phyloP scores from a whole-genome alignment of 208 protist genomes.

The Angomonas ambiguus region DNA sequence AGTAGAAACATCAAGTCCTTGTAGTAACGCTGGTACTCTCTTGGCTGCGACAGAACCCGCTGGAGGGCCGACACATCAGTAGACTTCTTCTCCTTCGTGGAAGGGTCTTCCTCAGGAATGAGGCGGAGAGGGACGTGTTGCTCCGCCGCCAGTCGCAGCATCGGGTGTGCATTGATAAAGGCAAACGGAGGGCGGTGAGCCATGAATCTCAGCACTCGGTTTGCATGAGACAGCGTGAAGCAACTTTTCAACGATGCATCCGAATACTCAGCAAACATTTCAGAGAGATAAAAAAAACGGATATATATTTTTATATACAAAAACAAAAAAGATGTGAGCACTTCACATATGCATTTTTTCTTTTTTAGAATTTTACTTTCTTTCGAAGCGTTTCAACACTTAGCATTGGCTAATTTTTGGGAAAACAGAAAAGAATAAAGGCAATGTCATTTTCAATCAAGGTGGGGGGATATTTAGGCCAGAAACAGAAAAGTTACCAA shows the following conservation, averaged over 20 bases:
- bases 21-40: not conserved
- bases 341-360: not conserved
- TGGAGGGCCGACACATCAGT: not conserved
- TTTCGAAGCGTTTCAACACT: too few relatives aligned
- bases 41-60: too few relatives aligned
- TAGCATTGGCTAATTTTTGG: not conserved
- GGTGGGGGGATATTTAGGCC: not conserved
- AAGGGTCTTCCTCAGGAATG: not conserved
- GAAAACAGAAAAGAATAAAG: conserved; percentile 9
- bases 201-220: not conserved
- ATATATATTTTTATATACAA: too few relatives aligned
- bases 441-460: not conserved
- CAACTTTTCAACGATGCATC: not conserved
- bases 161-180: not conserved
- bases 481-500: not conserved
- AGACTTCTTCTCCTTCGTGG: not conserved
- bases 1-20: not conserved
- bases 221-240: not conserved
- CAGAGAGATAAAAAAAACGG: too few relatives aligned
- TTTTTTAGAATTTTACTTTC: not conserved
- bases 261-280: too few relatives aligned
- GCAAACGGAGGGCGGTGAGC: not conserved
- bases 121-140: not conserved
- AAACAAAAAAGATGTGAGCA: too few relatives aligned
- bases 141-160: not conserved